phyloP scores from a whole-genome alignment of 2,329 filamentous ascomycete species.

The Ophiostoma himal-ulmi region DNA sequence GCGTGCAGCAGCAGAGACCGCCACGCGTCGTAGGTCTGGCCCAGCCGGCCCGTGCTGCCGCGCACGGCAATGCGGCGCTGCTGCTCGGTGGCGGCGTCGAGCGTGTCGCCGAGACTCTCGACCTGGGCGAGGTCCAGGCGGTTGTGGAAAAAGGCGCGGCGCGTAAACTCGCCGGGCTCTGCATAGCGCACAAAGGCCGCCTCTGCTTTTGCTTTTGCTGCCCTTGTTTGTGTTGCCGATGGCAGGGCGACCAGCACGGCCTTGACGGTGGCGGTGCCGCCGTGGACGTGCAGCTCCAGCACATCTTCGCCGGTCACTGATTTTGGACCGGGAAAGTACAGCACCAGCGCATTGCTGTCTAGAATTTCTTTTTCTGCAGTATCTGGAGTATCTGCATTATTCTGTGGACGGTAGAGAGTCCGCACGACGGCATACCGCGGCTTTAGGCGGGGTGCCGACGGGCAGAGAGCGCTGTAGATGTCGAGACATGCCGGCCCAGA shows the following conservation, averaged over 20 bases:
- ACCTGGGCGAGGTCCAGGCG: conserved; percentile 82
- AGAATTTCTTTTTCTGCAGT: conserved; percentile 47
- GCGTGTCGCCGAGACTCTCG: conserved; percentile 57
- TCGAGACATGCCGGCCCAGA: conserved; percentile 71
- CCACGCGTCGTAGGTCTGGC: conserved; percentile 77
- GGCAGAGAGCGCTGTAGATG: conserved; percentile 49
- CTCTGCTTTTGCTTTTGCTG: conserved; percentile 12
- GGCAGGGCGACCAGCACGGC: conserved; percentile 77
- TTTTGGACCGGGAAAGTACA: conserved; percentile 74
- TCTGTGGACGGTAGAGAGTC: conserved; percentile 56
- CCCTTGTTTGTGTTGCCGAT: conserved; percentile 26
- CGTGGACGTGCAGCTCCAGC: conserved; percentile 90
- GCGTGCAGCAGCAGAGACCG: conserved; percentile 69
- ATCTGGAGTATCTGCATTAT: neutral
- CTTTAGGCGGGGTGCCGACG: conserved; percentile 39
- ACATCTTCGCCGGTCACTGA: conserved; percentile 91
- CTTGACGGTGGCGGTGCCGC: conserved; percentile 80
- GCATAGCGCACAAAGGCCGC: conserved; percentile 39
- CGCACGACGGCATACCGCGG: conserved; percentile 63
- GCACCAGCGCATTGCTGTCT: conserved; percentile 72
- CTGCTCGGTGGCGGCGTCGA: conserved; percentile 77
- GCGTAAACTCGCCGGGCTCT: conserved; percentile 92
- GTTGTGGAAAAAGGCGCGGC: conserved; percentile 81
- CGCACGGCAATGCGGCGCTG: conserved; percentile 82
- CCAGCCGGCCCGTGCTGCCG: conserved; percentile 64